Evolutionary conservation across 202 grass and related monocot species (phyloP).

Genomic region (Carex arenaria): DNA sequence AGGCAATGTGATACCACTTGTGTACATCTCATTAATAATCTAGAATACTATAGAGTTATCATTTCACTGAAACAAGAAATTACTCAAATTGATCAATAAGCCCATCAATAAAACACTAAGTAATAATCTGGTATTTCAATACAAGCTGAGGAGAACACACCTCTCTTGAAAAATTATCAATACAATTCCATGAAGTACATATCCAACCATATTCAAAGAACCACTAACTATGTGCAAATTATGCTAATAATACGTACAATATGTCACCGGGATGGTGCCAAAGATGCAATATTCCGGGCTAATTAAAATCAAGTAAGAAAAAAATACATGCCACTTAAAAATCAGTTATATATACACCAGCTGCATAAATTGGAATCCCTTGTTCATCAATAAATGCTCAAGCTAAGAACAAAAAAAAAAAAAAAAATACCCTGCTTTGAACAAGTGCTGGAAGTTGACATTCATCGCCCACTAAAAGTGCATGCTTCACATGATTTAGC

Average conservation of each 20-base stretch:
- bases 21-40: neutral
- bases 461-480: slow-evolving; percentile 77
- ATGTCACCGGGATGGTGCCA: too few relatives aligned
- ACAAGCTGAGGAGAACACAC: too few relatives aligned
- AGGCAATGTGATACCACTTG: neutral
- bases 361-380: neutral
- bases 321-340: neutral
- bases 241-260: too few relatives aligned
- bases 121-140: too few relatives aligned
- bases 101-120: neutral
- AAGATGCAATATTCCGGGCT: too few relatives aligned
- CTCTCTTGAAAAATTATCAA: too few relatives aligned
- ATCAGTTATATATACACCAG: neutral
- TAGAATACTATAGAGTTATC: too few relatives aligned
- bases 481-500: slow-evolving; percentile 49
- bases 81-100: neutral
- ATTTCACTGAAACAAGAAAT: neutral
- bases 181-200: too few relatives aligned
- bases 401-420: neutral
- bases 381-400: neutral
- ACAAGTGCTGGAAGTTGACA: slow-evolving; percentile 64
- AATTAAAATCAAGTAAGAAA: neutral
- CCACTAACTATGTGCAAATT: too few relatives aligned
- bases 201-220: too few relatives aligned
- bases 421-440: slow-evolving; percentile 53